phyloP scores from a whole-genome alignment of 2,329 filamentous ascomycete genomes.

The Lachnellula subtilissima region DNA sequence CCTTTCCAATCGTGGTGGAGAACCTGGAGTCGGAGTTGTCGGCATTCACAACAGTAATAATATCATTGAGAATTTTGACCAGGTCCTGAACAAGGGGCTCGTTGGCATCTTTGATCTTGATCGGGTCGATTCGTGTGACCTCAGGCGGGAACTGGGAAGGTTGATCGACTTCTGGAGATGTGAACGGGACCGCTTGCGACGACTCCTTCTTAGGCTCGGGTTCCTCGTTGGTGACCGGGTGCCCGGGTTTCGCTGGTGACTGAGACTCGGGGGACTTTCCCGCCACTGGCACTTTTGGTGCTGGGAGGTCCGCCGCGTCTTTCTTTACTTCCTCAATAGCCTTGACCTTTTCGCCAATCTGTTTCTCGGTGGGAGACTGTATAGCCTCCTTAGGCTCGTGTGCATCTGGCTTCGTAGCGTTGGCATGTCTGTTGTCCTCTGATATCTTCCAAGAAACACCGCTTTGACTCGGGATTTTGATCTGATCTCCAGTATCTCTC shows the following conservation, averaged over 20 bases:
- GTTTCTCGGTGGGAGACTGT: constrained; percentile 27
- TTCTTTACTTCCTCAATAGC: constrained; percentile 33
- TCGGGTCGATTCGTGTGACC: constrained; percentile 66
- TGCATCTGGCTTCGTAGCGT: constrained; percentile 38
- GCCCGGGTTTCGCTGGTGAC: constrained; percentile 13
- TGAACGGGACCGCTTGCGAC: constrained; percentile 24
- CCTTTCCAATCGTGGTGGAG: constrained; percentile 72
- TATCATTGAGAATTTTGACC: constrained; percentile 91
- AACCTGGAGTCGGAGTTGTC: constrained; percentile 77
- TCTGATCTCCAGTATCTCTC: constrained; percentile 59
- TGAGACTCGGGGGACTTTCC: constrained; percentile 22
- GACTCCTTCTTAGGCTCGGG: neutral
- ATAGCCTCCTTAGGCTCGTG: constrained; percentile 24
- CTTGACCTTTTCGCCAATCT: constrained; percentile 29
- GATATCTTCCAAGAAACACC: constrained; percentile 78
- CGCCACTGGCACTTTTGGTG: constrained; percentile 9
- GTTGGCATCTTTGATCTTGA: constrained; percentile 68
- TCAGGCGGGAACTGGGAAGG: constrained; percentile 59
- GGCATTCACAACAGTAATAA: constrained; percentile 88
- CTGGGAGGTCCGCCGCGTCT: constrained; percentile 24
- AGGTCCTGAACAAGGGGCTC: constrained; percentile 90
- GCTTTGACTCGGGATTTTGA: constrained; percentile 80
- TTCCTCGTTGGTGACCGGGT: constrained; percentile 10
- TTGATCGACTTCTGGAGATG: constrained; percentile 60
- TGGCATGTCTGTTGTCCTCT: constrained; percentile 58